Evolutionary conservation across 1,284 basidiomycete genomes (phyloP), one percentile per base, ranked within the genome.

Genomic region (Sanghuangporus baumii): DNA sequence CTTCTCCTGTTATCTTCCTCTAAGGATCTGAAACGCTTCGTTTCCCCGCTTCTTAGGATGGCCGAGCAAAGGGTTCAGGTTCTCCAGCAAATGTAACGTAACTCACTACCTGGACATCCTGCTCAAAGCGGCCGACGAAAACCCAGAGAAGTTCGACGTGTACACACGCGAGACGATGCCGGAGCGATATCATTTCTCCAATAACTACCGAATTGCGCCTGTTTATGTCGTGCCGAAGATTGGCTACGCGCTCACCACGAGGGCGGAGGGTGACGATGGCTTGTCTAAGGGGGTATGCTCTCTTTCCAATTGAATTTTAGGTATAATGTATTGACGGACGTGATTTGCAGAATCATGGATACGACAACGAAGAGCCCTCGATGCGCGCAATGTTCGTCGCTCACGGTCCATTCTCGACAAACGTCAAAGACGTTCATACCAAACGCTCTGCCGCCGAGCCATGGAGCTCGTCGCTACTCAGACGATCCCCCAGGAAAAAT

Each of bases 321-420:
- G 26, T 31, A 3, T 8, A 18, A 37, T 54, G 59, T 36, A 16
- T 18, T 51, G 40, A 34, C 55, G 18, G 37, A 55, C 47, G 55
- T 38, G 62, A 55, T 59, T 37, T 55, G 23, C 67, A 92, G 85
- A 92, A 87, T 66, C 91, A 94, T 67, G 92, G 90, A 9, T 94
- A 93, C 71, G 93, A 95, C 71, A 94, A 94, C 67, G 73, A 80
- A 14, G 82, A 87, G 46, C 70, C 77, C 8, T 80, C 89, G 3
- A 96, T 96, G 94, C 86, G 87, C 61, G 93, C 93, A 0, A 88
- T 93, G 73, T 96, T 96, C 73, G 88, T 96, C 65, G 91, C 92
- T 2, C 89, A 92, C 70, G 94, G 94, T 1, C 93, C 94, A 0
- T 94, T 94, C 71, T 86, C 89, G 11, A 73, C 81, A 4, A 79